Evolutionary conservation across 1,284 basidiomycete species (phyloP).

Genomic region (Apiotrichum brassicae): DNA sequence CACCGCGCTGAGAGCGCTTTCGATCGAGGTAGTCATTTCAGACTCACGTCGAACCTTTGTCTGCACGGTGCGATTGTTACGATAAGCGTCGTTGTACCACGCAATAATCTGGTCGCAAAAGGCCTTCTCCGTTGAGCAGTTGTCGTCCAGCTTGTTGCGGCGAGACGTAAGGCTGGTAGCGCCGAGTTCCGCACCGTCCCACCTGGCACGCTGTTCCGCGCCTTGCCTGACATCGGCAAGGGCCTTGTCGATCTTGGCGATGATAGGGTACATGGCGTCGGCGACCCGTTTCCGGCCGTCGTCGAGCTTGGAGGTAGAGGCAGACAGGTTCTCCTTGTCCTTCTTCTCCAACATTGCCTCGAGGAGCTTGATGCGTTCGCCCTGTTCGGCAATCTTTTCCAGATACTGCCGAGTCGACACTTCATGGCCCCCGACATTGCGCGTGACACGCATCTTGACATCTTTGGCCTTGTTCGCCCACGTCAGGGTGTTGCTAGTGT

Average conservation of each 20-base stretch:
- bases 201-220: slow-evolving; percentile 64
- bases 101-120: slow-evolving; percentile 62
- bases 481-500: slow-evolving; percentile 91
- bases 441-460: slow-evolving; percentile 85
- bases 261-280: slow-evolving; percentile 62
- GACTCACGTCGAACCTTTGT: slow-evolving; percentile 60
- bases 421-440: slow-evolving; percentile 88
- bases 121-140: slow-evolving; percentile 57
- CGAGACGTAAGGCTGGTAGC: slow-evolving; percentile 60
- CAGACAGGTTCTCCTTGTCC: slow-evolving; percentile 46
- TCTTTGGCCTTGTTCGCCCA: slow-evolving; percentile 95
- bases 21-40: slow-evolving; percentile 73
- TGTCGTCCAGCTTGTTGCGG: slow-evolving; percentile 58
- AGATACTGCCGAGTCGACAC: slow-evolving; percentile 90
- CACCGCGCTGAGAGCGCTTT: slow-evolving; percentile 71
- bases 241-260: slow-evolving; percentile 61
- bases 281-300: slow-evolving; percentile 65
- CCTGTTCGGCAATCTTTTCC: slow-evolving; percentile 70
- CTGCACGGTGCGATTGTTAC: slow-evolving; percentile 57
- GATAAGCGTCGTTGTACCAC: slow-evolving; percentile 64
- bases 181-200: slow-evolving; percentile 68
- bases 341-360: slow-evolving; percentile 57
- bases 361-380: slow-evolving; percentile 49
- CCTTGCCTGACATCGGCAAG: slow-evolving; percentile 67
- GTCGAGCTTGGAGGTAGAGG: slow-evolving; percentile 50